These are phyloP conservation scores for Pittosporum tobira DNA, from an alignment of 129 eudicot genomes.

Conservation along the genomic window DNA sequence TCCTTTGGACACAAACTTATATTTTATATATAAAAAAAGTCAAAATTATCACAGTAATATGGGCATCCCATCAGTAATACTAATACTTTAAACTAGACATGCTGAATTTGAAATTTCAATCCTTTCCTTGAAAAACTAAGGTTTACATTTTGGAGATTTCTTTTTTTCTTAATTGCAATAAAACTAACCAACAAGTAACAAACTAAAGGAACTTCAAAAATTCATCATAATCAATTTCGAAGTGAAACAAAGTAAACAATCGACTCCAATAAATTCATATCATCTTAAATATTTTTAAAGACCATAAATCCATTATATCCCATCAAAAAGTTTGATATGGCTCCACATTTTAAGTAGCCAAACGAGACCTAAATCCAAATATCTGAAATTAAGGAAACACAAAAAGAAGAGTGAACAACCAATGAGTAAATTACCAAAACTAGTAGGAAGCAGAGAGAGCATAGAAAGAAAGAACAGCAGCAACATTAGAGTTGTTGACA, in stretches of 20 bases:
- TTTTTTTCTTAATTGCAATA: not conserved
- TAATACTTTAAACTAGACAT: no score
- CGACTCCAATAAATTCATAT: not conserved
- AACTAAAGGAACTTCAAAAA: no score
- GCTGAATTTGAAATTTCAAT: not conserved
- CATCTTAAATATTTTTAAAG: no score
- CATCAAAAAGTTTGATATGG: no score
- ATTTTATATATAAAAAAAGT: no score
- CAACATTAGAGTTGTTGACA: slow-evolving; percentile 28
- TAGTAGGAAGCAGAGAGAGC: slow-evolving; percentile 38
- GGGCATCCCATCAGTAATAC: not conserved
- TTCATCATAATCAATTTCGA: no score
- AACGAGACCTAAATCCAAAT: not conserved
- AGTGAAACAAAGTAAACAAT: not conserved
- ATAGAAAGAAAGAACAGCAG: slow-evolving; percentile 37
- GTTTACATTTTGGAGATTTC: not conserved
- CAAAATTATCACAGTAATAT: not conserved
- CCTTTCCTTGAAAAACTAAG: no score
- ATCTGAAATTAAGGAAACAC: no score
- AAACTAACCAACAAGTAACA: not conserved
- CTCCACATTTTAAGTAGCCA: not conserved
- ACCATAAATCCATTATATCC: no score
- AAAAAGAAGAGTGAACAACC: not conserved
- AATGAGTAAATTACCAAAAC: slow-evolving; percentile 35
- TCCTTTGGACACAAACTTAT: no score